These are phyloP conservation scores for Dactylis glomerata DNA, from an alignment of 176 grass and related monocot species.

Conservation along the genomic window DNA sequence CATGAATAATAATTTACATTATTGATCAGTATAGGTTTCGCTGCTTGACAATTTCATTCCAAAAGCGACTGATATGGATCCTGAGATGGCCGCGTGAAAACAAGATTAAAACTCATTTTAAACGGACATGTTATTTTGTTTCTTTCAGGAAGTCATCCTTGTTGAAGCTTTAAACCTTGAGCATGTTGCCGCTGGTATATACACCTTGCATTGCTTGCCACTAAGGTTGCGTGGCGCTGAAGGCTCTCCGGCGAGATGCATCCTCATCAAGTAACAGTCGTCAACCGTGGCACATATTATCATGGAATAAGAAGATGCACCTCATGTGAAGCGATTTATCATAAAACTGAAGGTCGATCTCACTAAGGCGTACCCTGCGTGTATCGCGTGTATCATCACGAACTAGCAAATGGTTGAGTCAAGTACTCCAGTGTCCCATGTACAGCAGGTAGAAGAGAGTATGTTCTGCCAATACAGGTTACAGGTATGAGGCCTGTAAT, in stretches of 20 bases:
- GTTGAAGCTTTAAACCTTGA: conserved; percentile 62
- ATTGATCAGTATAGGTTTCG: neutral
- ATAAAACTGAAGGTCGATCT: neutral
- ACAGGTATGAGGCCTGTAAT: neutral
- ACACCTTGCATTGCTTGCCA: conserved; percentile 60
- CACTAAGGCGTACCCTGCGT: neutral
- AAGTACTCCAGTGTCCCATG: neutral
- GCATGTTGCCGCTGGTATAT: conserved; percentile 37
- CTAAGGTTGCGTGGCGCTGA: conserved; percentile 55
- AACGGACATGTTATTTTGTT: neutral
- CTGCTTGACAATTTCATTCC: neutral
- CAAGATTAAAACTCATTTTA: neutral
- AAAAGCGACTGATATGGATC: neutral
- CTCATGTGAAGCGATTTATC: neutral
- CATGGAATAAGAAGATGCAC: neutral
- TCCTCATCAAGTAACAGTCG: conserved; percentile 58
- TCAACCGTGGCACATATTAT: neutral
- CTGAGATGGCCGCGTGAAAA: neutral
- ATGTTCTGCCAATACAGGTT: neutral
- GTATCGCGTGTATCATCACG: neutral
- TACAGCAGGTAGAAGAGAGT: neutral
- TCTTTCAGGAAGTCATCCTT: conserved; percentile 50
- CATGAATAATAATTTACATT: neutral
- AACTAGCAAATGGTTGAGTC: neutral
- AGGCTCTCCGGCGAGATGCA: conserved; percentile 59